Conservation (phyloP, 2,329 filamentous ascomycete species). For the Aspergillus quadricinctus region DNA sequence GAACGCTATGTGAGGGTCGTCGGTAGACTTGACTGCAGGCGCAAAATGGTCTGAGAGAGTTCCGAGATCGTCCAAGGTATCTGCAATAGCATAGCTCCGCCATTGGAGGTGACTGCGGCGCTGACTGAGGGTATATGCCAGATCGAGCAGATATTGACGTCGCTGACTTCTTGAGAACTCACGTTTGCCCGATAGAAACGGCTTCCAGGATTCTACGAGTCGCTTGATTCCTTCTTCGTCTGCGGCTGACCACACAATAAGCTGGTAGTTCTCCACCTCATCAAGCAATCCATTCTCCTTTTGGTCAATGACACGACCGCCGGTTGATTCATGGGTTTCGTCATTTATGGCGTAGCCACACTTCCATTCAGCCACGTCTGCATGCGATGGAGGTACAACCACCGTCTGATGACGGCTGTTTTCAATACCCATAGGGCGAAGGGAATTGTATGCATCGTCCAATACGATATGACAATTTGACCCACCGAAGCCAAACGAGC, state of each 20-base stretch:
- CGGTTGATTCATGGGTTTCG: neutral
- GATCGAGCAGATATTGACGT: neutral
- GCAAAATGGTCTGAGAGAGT: neutral
- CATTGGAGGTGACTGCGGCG: slow-evolving; percentile 1
- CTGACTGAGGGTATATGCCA: slow-evolving; percentile 3
- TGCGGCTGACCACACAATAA: slow-evolving; percentile 9
- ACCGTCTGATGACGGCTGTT: neutral
- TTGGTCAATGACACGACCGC: neutral
- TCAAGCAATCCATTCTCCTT: neutral
- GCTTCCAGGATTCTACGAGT: slow-evolving; percentile 1
- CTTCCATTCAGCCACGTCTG: neutral
- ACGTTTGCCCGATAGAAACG: neutral
- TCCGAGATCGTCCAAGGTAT: neutral
- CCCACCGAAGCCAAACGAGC: slow-evolving; percentile 24
- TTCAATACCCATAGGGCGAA: neutral
- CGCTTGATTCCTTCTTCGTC: slow-evolving; percentile 9
- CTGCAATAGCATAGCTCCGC: neutral
- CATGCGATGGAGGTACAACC: neutral
- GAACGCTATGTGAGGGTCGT: neutral
- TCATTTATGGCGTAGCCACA: neutral
- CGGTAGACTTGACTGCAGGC: neutral
- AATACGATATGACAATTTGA: slow-evolving; percentile 24
- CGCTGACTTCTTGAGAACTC: too few relatives aligned
- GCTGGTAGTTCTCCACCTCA: neutral
- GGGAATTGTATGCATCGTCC: slow-evolving; percentile 15